phyloP scores from a whole-genome alignment of 1,284 basidiomycete genomes.

The Leccinum huronense region DNA sequence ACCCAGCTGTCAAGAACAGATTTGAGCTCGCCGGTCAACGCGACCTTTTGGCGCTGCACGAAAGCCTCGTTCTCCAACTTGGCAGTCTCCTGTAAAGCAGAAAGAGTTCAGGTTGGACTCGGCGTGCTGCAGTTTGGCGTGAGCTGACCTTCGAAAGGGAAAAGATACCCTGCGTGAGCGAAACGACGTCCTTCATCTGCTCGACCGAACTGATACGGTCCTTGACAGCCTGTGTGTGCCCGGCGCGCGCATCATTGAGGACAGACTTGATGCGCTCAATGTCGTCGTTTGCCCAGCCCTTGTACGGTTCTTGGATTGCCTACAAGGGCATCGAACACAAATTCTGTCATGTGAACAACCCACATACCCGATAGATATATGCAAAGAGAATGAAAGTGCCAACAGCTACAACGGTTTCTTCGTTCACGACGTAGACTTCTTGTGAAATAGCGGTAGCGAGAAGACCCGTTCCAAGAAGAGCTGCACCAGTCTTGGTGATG shows the following conservation, averaged over 20 bases:
- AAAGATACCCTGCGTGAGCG: slow-evolving; percentile 89
- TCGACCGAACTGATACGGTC: slow-evolving; percentile 89
- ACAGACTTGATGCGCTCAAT: slow-evolving; percentile 82
- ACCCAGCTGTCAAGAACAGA: slow-evolving; percentile 97
- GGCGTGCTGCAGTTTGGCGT: background rate
- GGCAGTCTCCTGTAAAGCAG: slow-evolving; percentile 75
- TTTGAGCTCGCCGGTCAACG: slow-evolving; percentile 89
- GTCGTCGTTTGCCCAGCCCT: slow-evolving; percentile 88
- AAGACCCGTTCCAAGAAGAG: slow-evolving; percentile 88
- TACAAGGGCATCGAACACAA: slow-evolving; percentile 11
- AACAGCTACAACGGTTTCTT: slow-evolving; percentile 83
- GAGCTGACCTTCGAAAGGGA: slow-evolving; percentile 79
- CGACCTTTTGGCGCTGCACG: slow-evolving; percentile 86
- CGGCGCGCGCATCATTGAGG: slow-evolving; percentile 79
- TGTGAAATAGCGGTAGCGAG: slow-evolving; percentile 93
- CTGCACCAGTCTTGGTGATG: slow-evolving; percentile 92
- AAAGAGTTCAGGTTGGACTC: background rate
- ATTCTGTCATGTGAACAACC: background rate
- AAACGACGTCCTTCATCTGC: slow-evolving; percentile 93
- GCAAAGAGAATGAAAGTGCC: slow-evolving; percentile 88
- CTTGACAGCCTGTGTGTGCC: slow-evolving; percentile 94
- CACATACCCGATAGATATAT: slow-evolving; percentile 79
- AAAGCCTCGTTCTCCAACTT: slow-evolving; percentile 89
- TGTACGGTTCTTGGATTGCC: slow-evolving; percentile 75
- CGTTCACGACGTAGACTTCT: slow-evolving; percentile 97